Conservation (phyloP, 768 basidiomycete species). For the Clavaria fumosa region DNA sequence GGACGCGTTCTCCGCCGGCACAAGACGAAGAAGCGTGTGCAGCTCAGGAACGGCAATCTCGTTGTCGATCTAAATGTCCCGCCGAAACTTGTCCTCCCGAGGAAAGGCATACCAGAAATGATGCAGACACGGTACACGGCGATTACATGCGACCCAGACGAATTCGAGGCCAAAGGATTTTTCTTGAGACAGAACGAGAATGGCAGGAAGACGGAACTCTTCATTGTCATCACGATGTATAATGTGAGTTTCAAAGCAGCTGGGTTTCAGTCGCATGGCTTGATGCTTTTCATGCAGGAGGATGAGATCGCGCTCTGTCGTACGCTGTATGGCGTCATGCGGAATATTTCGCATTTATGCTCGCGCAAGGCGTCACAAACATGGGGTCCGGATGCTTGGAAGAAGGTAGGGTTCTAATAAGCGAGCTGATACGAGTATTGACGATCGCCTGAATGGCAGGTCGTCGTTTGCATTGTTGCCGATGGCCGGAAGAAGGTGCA, state of each 20-base stretch:
- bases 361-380: conserved; percentile 82
- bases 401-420: conserved; percentile 43
- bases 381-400: conserved; percentile 95
- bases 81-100: conserved; percentile 63
- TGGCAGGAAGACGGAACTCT: conserved; percentile 72
- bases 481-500: conserved; percentile 77
- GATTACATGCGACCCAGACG: conserved; percentile 87
- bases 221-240: conserved; percentile 94
- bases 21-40: conserved; percentile 64
- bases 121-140: conserved; percentile 69
- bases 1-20: conserved; percentile 67
- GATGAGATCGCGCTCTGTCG: conserved; percentile 84
- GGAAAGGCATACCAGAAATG: conserved; percentile 58
- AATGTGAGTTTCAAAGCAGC: conserved; percentile 63
- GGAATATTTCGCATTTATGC: conserved; percentile 66
- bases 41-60: conserved; percentile 76
- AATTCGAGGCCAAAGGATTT: conserved; percentile 74
- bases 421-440: too few species aligned
- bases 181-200: conserved; percentile 72
- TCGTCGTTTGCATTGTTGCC: conserved; percentile 85
- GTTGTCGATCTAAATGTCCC: conserved; percentile 78
- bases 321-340: conserved; percentile 92
- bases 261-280: too few species aligned
- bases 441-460: too few species aligned
- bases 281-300: too few species aligned